phyloP scores from a whole-genome alignment of 2,329 filamentous ascomycete genomes.

The Trichoderma sp. region DNA sequence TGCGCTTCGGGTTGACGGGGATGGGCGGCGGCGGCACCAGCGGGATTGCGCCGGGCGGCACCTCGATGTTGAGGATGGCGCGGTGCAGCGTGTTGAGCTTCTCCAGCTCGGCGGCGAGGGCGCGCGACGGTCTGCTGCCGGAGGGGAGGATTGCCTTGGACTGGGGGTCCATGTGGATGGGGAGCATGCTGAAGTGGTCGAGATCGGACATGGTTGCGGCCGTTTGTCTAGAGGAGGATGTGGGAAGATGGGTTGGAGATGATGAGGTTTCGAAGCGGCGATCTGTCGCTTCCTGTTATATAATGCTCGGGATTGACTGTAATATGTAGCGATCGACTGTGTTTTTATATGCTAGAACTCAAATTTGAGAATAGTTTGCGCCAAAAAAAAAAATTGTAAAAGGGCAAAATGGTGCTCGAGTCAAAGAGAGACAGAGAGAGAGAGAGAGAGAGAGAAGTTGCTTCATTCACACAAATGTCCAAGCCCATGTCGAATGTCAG shows the following conservation, averaged over 20 bases:
- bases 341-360: neutral
- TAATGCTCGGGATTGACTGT: neutral
- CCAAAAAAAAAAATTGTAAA: neutral
- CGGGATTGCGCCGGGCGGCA: conserved; percentile 54
- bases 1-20: conserved; percentile 89
- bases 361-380: neutral
- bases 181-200: conserved; percentile 77
- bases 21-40: conserved; percentile 78
- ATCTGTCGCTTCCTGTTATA: neutral
- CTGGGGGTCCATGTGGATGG: conserved; percentile 75
- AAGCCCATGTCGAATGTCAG: neutral
- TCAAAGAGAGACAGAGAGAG: neutral
- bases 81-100: conserved; percentile 78
- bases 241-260: neutral
- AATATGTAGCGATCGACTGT: neutral
- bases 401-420: neutral
- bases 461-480: neutral
- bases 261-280: neutral
- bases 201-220: conserved; percentile 50
- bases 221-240: neutral
- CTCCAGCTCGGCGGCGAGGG: conserved; percentile 62
- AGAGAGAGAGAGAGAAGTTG: neutral
- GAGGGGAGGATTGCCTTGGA: conserved; percentile 64
- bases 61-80: conserved; percentile 54
- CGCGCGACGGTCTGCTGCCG: conserved; percentile 36